phyloP scores from a whole-genome alignment of 306 rosid species.

The Rosa lucieae region DNA sequence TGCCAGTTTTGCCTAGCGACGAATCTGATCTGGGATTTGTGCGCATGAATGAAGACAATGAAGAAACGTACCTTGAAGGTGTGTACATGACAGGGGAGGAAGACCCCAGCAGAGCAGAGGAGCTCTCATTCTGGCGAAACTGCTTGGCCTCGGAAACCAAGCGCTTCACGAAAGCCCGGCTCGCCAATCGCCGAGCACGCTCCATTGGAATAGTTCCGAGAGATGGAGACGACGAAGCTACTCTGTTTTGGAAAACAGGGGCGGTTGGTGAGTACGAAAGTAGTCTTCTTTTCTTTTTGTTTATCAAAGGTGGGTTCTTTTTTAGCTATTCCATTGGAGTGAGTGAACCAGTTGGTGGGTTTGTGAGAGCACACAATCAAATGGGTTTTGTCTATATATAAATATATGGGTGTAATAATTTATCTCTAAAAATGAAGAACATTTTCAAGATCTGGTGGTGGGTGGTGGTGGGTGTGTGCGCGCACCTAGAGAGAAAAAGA shows the following conservation, averaged over 20 bases:
- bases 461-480: conserved; percentile 65
- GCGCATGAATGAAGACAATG: conserved; percentile 47
- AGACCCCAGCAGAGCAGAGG: conserved; percentile 22
- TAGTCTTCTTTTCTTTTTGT: background rate
- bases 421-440: conserved; percentile 12
- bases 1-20: conserved; percentile 17
- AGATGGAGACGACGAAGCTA: background rate
- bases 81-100: conserved; percentile 55
- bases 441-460: conserved; percentile 46
- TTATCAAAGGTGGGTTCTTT: background rate
- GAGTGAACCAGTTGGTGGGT: conserved; percentile 15
- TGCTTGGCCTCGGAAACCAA: conserved; percentile 75
- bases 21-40: conserved; percentile 44
- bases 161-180: conserved; percentile 83
- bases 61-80: conserved; percentile 68
- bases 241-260: conserved; percentile 5
- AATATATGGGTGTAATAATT: background rate
- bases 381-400: conserved; percentile 5
- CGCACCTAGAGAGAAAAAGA: conserved; percentile 58
- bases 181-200: conserved; percentile 89
- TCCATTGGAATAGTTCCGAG: conserved; percentile 50
- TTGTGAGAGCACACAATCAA: conserved; percentile 17
- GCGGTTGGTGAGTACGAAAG: conserved; percentile 25
- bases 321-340: conserved; percentile 27
- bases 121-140: conserved; percentile 50